Percentiles rank a stretch among this genome's conserved stretches.
Conservation (phyloP, 1,284 basidiomycete species). For the Melampsora larici-populina region DNA sequence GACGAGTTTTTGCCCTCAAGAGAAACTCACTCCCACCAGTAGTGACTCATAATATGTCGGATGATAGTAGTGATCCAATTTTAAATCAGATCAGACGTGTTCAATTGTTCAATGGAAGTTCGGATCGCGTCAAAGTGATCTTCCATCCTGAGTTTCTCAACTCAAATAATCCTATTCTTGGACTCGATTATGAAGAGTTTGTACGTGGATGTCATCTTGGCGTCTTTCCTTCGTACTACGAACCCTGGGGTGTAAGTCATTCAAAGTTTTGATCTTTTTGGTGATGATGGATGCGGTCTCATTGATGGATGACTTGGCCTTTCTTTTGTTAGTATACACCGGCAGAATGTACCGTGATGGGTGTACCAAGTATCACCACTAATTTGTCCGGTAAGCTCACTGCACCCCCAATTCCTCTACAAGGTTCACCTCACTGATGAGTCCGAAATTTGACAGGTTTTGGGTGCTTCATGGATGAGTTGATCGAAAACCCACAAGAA, state of each 20-base stretch:
- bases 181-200: slow-evolving; percentile 97
- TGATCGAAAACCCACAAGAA: slow-evolving; percentile 72
- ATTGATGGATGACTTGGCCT: neutral
- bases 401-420: neutral
- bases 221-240: slow-evolving; percentile 92
- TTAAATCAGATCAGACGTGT: slow-evolving; percentile 86
- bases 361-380: slow-evolving; percentile 92
- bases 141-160: slow-evolving; percentile 99
- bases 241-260: slow-evolving; percentile 72
- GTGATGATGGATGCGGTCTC: neutral
- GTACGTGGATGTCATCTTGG: slow-evolving; percentile 95
- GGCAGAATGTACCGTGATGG: slow-evolving; percentile 72
- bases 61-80: slow-evolving; percentile 86
- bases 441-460: neutral
- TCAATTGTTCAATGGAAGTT: slow-evolving; percentile 77
- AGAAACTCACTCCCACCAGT: slow-evolving; percentile 87
- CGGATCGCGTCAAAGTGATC: slow-evolving; percentile 88
- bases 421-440: neutral
- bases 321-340: slow-evolving; percentile 56
- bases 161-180: slow-evolving; percentile 93
- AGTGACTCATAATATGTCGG: slow-evolving; percentile 96
- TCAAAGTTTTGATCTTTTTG: neutral
- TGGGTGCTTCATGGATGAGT: slow-evolving; percentile 90
- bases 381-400: slow-evolving; percentile 81
- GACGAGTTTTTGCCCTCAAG: slow-evolving; percentile 92